Evolutionary conservation across 306 rosid species (phyloP).

Genomic region (Gastrolobium villosum): DNA sequence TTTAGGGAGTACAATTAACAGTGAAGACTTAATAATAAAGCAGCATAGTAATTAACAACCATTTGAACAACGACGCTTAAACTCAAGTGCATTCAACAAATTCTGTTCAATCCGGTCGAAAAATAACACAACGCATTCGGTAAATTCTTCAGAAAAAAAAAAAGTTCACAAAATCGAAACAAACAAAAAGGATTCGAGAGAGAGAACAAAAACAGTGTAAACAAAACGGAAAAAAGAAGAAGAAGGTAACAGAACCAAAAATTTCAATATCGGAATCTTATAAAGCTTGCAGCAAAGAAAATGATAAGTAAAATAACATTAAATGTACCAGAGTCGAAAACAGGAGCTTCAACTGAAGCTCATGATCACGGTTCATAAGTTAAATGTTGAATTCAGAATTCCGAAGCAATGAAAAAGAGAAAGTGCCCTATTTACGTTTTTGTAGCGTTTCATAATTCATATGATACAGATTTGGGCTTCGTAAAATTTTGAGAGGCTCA

Average conservation of each 20-base stretch:
- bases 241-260: background rate
- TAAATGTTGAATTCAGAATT: background rate
- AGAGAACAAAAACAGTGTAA: background rate
- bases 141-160: background rate
- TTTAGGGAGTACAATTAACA: too few species aligned
- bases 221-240: background rate
- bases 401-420: background rate
- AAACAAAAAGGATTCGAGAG: background rate
- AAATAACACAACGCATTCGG: background rate
- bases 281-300: background rate
- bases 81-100: too few species aligned
- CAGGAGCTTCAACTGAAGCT: background rate
- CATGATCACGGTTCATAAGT: background rate
- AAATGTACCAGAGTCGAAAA: background rate
- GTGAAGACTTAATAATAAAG: background rate
- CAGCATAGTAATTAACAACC: background rate
- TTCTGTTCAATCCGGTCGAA: background rate
- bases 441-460: background rate
- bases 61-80: background rate
- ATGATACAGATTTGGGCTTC: background rate
- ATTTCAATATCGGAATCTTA: background rate
- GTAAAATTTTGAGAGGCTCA: background rate
- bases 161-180: background rate
- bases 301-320: background rate
- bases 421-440: background rate